Base-by-base conservation (phyloP, 2,329 filamentous ascomycete genomes). In the Exutisphaerella laricina region DNA sequence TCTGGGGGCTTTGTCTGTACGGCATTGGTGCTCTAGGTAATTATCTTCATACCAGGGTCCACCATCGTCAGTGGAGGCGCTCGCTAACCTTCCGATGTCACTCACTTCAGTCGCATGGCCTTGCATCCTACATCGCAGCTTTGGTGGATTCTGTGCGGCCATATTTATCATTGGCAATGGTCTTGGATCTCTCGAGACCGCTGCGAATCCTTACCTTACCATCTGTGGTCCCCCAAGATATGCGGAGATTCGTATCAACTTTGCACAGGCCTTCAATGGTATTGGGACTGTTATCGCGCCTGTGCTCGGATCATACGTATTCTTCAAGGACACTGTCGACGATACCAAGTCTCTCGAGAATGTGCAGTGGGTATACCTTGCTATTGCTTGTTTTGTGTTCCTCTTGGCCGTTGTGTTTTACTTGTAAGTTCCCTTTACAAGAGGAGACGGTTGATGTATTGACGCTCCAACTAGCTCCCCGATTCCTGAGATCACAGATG, bases 301-400 rank as follows among this genome's bases (percentile, higher is more conserved):
- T 0, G 71, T 82, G 1, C 64, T 82, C 5, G 78, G 74, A 1
- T 73, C 71, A 2, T 74, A 77, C 37, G 78, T 80, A 36, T 80
- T 83, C 64, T 82, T 82, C 60, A 71, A 72, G 30, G 66, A 75
- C 39, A 73, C 70, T 0, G 67, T 70, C 23, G 67, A 74, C 23
- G 69, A 68, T 37, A 63, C 62, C 7, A 60, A 70, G n/a, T 70
- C 72, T 3, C 60, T 82, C 40, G 64, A 69, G 51, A 81, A 75
- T 40, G 78, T 82, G 6, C 79, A 82, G 58, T 82, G 77, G 76
- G 73, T 77, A 1, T 83, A 83, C 53, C 69, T 82, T 2, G 78
- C 74, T 4, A 78, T 82, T 22, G 79, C 78, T 2, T 67, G 68
- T 49, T 82, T 82, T 45, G 77, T 80, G 18, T 74, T 72, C 48